Percentiles rank a stretch among this genome's conserved stretches.
phyloP scores from a whole-genome alignment of 2,329 filamentous ascomycete species.

The Claviceps sp. region DNA sequence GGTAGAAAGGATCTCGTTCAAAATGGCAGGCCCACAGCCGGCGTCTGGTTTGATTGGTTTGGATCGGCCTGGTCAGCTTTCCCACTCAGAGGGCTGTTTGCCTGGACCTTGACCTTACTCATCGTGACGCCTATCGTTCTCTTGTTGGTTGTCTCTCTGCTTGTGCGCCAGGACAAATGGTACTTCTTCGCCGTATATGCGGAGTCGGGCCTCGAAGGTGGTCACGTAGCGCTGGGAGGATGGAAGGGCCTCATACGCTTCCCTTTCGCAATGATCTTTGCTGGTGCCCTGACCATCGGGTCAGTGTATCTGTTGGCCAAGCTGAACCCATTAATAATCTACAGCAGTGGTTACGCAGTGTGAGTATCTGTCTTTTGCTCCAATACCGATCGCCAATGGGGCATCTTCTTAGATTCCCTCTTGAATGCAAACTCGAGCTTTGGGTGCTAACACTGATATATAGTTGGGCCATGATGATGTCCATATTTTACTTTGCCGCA shows the following conservation, averaged over 20 bases:
- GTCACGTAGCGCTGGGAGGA: slow-evolving; percentile 54
- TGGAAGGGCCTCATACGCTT: slow-evolving; percentile 76
- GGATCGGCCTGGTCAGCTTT: slow-evolving; percentile 69
- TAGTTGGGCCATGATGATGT: slow-evolving; percentile 72
- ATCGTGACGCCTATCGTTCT: slow-evolving; percentile 66
- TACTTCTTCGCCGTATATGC: slow-evolving; percentile 65
- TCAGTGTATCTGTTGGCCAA: slow-evolving; percentile 65
- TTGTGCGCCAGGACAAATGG: slow-evolving; percentile 65
- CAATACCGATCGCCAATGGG: not conserved
- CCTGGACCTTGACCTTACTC: slow-evolving; percentile 71
- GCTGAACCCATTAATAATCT: slow-evolving; percentile 80
- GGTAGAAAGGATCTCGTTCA: slow-evolving; percentile 45
- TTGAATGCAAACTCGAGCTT: not conserved
- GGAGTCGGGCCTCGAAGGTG: slow-evolving; percentile 41
- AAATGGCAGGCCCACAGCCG: slow-evolving; percentile 52
- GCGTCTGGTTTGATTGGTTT: slow-evolving; percentile 91
- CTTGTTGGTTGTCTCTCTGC: slow-evolving; percentile 51
- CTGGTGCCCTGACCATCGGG: slow-evolving; percentile 55
- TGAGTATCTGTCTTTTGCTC: slow-evolving; percentile 17
- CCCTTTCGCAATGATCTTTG: slow-evolving; percentile 57
- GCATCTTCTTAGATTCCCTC: not conserved
- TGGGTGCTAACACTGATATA: slow-evolving; percentile 8
- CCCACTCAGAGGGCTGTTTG: slow-evolving; percentile 70
- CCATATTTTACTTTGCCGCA: slow-evolving; percentile 63
- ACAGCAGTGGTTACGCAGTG: slow-evolving; percentile 76